A percentile compares a stretch with the other conserved stretches of the same genome.
These are phyloP conservation scores for Geotrichum candidum DNA, from an alignment of 1,139 yeast genomes.

Conservation along the genomic window DNA sequence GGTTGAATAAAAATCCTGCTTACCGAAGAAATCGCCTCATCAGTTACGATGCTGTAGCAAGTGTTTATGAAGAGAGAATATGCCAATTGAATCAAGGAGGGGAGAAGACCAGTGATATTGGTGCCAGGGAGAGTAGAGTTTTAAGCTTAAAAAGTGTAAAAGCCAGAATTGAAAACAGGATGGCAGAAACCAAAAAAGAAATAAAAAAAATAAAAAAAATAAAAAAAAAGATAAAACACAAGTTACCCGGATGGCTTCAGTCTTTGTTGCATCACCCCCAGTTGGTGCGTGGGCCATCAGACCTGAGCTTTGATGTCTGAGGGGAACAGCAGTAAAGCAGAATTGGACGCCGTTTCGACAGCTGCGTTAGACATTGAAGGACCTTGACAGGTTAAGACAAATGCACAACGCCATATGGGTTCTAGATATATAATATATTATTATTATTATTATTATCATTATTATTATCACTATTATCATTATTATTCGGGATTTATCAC, in stretches of 20 bases:
- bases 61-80: not conserved
- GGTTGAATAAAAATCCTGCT: not conserved
- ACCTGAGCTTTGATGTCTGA: not conserved
- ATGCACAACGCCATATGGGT: no score
- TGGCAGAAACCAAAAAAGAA: not conserved
- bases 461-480: no score
- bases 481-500: no score
- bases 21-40: constrained; percentile 12
- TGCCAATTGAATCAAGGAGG: not conserved
- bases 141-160: not conserved
- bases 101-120: not conserved
- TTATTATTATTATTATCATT: no score
- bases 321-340: no score
- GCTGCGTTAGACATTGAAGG: no score
- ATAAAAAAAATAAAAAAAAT: not conserved
- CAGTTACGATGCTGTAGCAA: not conserved
- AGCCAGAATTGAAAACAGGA: not conserved
- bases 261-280: not conserved
- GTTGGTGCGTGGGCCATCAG: not conserved
- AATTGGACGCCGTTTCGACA: no score
- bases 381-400: no score
- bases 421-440: no score
- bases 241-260: not conserved
- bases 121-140: not conserved
- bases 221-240: not conserved